Conservation (phyloP, 352 stramenopile species). For the Phytopythium delawarense region DNA sequence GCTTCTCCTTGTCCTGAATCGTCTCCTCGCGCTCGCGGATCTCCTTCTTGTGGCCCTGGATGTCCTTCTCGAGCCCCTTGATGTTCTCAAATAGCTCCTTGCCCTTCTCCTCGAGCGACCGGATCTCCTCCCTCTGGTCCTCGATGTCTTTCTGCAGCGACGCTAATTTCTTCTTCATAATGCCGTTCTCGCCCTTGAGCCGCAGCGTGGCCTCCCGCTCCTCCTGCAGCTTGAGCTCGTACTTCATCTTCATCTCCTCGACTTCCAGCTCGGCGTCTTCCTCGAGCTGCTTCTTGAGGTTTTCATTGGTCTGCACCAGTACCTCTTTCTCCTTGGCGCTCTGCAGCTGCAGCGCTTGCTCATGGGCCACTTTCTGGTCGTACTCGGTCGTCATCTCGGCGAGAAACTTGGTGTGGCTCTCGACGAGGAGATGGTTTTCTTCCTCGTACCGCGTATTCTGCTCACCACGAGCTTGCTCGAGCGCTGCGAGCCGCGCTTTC, state of each 20-base stretch:
- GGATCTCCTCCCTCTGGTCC: constrained; percentile 94
- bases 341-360: constrained; percentile 73
- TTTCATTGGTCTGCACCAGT: constrained; percentile 86
- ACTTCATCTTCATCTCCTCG: constrained; percentile 89
- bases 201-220: constrained; percentile 90
- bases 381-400: constrained; percentile 92
- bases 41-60: constrained; percentile 91
- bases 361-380: constrained; percentile 83
- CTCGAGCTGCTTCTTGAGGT: constrained; percentile 89
- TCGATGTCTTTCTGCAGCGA: constrained; percentile 93
- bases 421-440: constrained; percentile 73
- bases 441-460: constrained; percentile 72
- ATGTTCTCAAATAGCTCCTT: constrained; percentile 93
- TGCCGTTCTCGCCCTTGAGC: constrained; percentile 95
- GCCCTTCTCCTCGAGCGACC: constrained; percentile 87
- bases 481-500: constrained; percentile 83
- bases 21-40: constrained; percentile 92
- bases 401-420: constrained; percentile 84
- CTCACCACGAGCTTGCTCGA: constrained; percentile 70
- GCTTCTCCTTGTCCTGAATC: constrained; percentile 95
- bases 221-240: constrained; percentile 87
- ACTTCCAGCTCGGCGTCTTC: constrained; percentile 94
- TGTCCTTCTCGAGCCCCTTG: constrained; percentile 90
- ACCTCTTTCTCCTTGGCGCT: constrained; percentile 59
- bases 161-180: constrained; percentile 97